These are phyloP conservation scores for Vicia villosa DNA, from an alignment of 306 rosid genomes.

Conservation along the genomic window DNA sequence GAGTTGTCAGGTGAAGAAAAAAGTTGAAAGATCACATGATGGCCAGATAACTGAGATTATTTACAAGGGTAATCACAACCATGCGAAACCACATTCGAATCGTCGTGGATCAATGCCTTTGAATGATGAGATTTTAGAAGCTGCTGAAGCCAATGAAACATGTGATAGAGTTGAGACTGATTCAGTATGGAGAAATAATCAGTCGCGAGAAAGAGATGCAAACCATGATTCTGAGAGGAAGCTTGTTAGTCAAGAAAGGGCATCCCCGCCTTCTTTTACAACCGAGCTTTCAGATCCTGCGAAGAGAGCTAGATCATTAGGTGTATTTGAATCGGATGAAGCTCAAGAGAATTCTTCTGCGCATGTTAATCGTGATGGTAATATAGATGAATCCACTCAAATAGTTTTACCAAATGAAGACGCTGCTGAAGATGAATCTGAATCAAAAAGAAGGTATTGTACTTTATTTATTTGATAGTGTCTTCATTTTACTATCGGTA, in stretches of 20 bases:
- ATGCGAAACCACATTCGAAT: slow-evolving; percentile 60
- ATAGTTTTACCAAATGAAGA: slow-evolving; percentile 50
- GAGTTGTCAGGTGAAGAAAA: slow-evolving; percentile 86
- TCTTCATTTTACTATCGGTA: slow-evolving; percentile 9
- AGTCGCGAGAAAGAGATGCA: slow-evolving; percentile 43
- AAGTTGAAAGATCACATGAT: slow-evolving; percentile 86
- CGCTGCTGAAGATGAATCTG: slow-evolving; percentile 64
- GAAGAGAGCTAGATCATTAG: slow-evolving; percentile 48
- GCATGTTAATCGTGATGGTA: slow-evolving; percentile 58
- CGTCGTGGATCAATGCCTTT: slow-evolving; percentile 56
- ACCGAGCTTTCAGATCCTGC: slow-evolving; percentile 62
- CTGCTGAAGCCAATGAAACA: slow-evolving; percentile 55
- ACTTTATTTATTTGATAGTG: slow-evolving; percentile 12
- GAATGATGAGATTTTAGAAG: slow-evolving; percentile 53
- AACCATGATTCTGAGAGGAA: slow-evolving; percentile 52
- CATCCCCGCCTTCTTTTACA: slow-evolving; percentile 60
- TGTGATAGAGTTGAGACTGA: slow-evolving; percentile 49
- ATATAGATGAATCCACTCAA: slow-evolving; percentile 57
- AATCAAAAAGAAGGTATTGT: slow-evolving; percentile 69
- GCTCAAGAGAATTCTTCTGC: slow-evolving; percentile 73
- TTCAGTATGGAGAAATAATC: slow-evolving; percentile 55
- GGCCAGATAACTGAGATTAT: slow-evolving; percentile 92
- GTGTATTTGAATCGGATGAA: slow-evolving; percentile 54
- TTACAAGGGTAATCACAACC: slow-evolving; percentile 82
- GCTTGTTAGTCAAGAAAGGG: slow-evolving; percentile 63